Conservation (phyloP, 306 rosid species). For the Citrullus amarus region DNA sequence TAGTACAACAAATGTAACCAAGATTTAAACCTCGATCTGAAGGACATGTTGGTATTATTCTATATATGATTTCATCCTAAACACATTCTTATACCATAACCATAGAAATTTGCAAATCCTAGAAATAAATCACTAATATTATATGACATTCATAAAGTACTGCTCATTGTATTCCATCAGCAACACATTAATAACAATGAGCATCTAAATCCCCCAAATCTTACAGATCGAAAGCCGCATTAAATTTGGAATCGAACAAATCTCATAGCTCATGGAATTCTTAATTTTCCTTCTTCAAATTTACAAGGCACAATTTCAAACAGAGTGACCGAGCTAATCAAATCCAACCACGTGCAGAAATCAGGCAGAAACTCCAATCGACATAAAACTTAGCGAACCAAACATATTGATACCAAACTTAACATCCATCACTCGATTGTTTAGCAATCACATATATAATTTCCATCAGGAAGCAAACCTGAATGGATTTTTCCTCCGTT, state of each 20-base stretch:
- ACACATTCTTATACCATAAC: neutral
- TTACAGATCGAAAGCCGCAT: neutral
- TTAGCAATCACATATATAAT: neutral
- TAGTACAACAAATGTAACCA: neutral
- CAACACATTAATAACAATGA: neutral
- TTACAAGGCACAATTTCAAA: neutral
- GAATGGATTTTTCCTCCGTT: neutral
- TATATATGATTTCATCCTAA: neutral
- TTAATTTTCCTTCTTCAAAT: neutral
- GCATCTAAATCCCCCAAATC: neutral
- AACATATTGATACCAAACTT: neutral
- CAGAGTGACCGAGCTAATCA: neutral
- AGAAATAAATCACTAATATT: neutral
- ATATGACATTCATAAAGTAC: neutral
- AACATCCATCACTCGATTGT: neutral
- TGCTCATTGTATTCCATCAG: neutral
- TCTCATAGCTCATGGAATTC: neutral
- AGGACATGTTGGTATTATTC: neutral
- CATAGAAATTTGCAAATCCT: neutral
- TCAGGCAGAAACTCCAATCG: neutral
- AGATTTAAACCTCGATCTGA: neutral
- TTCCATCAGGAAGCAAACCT: neutral
- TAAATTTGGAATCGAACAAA: neutral
- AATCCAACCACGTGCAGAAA: neutral
- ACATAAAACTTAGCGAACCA: neutral